Conservation (phyloP, 225 moss, liverwort and hornwort species). For the Pseudisothecium myosuroides region DNA sequence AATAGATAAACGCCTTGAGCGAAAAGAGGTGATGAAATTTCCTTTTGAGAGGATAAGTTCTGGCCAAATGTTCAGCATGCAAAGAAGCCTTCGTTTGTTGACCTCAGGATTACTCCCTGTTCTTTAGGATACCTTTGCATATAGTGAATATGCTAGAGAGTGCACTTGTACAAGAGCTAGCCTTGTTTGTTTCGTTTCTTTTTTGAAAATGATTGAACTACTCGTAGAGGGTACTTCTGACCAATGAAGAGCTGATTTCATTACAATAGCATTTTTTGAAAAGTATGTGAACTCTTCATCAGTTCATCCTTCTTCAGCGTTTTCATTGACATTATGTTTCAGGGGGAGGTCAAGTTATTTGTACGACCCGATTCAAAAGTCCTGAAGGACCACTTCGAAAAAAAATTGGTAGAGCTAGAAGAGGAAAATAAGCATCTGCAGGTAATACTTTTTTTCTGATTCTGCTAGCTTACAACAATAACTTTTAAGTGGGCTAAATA, state of each 20-base stretch:
- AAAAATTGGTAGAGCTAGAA: constrained; percentile 75
- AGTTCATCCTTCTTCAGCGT: background rate
- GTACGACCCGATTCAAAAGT: constrained; percentile 51
- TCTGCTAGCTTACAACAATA: background rate
- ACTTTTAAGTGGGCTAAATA: background rate
- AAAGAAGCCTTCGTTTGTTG: background rate
- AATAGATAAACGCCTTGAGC: constrained; percentile 66
- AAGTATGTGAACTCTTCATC: background rate
- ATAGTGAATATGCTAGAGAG: background rate
- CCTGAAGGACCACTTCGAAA: constrained; percentile 76
- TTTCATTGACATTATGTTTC: constrained; percentile 1
- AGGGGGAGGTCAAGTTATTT: constrained; percentile 81
- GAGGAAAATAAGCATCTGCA: constrained; percentile 85
- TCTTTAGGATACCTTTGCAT: background rate
- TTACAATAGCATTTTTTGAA: background rate
- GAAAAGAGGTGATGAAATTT: constrained; percentile 62
- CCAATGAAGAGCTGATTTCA: background rate
- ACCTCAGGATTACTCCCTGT: background rate
- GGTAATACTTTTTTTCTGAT: constrained; percentile 13
- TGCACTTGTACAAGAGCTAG: background rate
- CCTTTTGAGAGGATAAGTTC: background rate
- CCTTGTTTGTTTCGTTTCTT: background rate
- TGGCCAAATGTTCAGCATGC: background rate
- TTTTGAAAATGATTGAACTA: background rate
- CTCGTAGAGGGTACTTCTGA: background rate